Base-by-base conservation (phyloP, 2,329 filamentous ascomycete genomes). In the Phaeomoniella chlamydospora region DNA sequence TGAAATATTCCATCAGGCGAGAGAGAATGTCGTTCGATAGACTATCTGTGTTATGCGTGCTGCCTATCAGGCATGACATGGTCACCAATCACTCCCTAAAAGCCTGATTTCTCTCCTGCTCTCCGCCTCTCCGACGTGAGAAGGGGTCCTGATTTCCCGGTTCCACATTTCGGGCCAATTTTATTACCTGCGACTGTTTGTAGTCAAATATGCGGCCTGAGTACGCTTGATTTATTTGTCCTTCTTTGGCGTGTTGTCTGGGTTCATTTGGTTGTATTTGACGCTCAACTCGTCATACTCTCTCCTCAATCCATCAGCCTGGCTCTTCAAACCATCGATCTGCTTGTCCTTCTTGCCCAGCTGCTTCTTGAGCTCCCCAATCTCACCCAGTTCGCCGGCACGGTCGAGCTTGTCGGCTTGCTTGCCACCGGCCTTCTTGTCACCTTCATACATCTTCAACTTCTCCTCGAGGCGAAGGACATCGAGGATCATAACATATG, bases 401-500 rank as follows among this genome's bases (percentile, higher is more conserved):
- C 76, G 65, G 38, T 75, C 74, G 37, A 90, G 67, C 63, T 83
- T 82, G 49, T 74, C 72, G 42, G 72, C 70, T 52, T 83, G 69
- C 67, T 85, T 83, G 49, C 67, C 67, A 46, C 69, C 68, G 33
- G 64, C 65, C 47, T 58, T 61, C 39, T 68, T 59, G 53, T 74
- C 67, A 34, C 79, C 78, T 68, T 92, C 84, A 58, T 83, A 79
- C 44, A 73, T 65, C 71, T 85, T 87, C 56, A 94, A 65, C 65
- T 84, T 83, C 63, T 94, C 85, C 68, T 98, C 88, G 37, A 98
- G 80, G 43, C 84, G 75, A 53, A 94, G 81, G 35, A 82, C 76
- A 50, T 94, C 87, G 46, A 94, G 73, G 53, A 94, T 94, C 83
- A 96, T 88, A 54, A 80, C 82, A 68, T 96, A 98, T 55, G 90